Evolutionary conservation across 2,329 filamentous ascomycete species (phyloP).

Genomic region (Calonectria pseudoturangicola): DNA sequence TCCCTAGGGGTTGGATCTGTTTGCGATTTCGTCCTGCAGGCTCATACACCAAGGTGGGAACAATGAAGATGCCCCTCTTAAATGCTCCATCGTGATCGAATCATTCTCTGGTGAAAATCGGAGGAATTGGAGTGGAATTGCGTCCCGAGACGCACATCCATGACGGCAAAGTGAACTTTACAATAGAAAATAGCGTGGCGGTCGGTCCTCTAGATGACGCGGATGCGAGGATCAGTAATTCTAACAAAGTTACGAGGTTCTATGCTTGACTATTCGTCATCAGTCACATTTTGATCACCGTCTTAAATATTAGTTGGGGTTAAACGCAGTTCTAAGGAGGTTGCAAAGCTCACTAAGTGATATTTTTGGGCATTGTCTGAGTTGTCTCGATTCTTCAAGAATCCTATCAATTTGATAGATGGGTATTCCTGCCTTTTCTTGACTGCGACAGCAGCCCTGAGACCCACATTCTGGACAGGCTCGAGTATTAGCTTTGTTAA

Average conservation of each 20-base stretch:
- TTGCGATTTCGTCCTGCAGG: not conserved
- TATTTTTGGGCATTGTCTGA: conserved; percentile 1
- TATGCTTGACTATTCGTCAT: not conserved
- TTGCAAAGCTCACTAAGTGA: not conserved
- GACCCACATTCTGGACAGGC: conserved; percentile 5
- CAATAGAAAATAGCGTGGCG: no score
- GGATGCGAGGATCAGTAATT: not conserved
- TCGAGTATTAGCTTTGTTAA: not conserved
- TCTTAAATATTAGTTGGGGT: not conserved
- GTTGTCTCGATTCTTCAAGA: conserved; percentile 32
- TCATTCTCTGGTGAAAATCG: no score
- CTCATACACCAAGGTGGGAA: no score
- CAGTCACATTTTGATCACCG: not conserved
- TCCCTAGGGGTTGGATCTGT: not conserved
- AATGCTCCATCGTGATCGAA: no score
- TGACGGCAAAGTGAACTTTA: no score
- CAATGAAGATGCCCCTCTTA: not conserved
- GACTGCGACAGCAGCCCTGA: not conserved
- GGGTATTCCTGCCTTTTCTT: conserved; percentile 34
- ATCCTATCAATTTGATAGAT: conserved; percentile 40
- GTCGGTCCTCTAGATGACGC: no score
- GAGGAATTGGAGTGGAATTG: no score
- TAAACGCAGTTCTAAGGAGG: not conserved
- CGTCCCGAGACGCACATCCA: no score
- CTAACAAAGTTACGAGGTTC: not conserved